Evolutionary conservation across 371 early-diverging fungal species (phyloP).

Genomic region (Blastocladiella emersonii): DNA sequence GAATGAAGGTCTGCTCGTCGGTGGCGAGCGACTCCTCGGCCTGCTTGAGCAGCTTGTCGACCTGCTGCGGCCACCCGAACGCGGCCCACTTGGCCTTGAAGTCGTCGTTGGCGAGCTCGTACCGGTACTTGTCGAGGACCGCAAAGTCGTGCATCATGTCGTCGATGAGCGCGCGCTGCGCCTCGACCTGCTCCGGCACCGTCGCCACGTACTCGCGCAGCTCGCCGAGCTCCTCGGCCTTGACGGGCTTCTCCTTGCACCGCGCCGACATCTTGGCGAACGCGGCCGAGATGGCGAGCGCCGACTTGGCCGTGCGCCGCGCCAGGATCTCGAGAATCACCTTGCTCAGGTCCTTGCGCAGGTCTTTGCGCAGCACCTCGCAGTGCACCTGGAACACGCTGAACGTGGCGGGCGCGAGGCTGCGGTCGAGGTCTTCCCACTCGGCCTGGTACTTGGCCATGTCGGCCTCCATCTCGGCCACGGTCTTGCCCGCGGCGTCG

Average conservation of each 20-base stretch:
- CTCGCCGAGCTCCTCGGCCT: conserved; percentile 39
- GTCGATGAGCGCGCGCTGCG: conserved; percentile 18
- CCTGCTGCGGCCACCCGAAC: conserved; percentile 28
- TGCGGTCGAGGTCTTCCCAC: conserved; percentile 30
- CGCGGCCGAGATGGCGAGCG: conserved; percentile 21
- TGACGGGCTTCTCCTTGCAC: conserved; percentile 30
- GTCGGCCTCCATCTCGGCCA: conserved; percentile 38
- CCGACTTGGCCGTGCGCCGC: conserved; percentile 20
- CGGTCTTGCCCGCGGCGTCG: conserved; percentile 24
- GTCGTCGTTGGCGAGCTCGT: conserved; percentile 36
- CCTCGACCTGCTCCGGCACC: conserved; percentile 23
- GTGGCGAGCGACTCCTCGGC: conserved; percentile 22
- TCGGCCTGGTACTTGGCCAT: conserved; percentile 13
- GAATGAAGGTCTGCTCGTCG: conserved; percentile 30
- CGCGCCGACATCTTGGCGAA: conserved; percentile 22
- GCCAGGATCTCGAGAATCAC: conserved; percentile 34
- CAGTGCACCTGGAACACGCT: conserved; percentile 37
- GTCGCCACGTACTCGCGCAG: conserved; percentile 34
- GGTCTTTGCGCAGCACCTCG: conserved; percentile 27
- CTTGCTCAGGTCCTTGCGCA: conserved; percentile 32
- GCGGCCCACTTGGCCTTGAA: conserved; percentile 32
- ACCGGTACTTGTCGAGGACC: conserved; percentile 31
- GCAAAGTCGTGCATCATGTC: conserved; percentile 35
- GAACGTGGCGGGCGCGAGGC: conserved; percentile 24
- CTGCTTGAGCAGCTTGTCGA: conserved; percentile 27